Evolutionary conservation across 2,329 filamentous ascomycete genomes (phyloP).

Genomic region (Pseudopyrenochaeta lycopersici): DNA sequence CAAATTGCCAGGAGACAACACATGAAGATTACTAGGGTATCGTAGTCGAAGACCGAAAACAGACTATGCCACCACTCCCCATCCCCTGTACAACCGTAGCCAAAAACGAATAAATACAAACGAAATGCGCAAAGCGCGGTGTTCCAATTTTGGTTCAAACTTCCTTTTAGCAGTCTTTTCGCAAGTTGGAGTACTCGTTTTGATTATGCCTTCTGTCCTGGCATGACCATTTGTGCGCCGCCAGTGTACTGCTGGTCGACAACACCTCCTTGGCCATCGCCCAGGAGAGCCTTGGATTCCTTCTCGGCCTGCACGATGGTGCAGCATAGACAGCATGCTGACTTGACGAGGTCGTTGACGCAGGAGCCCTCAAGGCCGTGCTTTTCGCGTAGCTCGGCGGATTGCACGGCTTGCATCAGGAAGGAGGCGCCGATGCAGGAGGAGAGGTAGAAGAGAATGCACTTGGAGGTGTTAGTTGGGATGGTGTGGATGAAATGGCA

Average conservation of each 20-base stretch:
- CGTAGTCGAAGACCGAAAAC: no score
- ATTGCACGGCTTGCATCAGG: conserved; percentile 29
- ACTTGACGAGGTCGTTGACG: conserved; percentile 24
- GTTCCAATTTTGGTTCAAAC: no score
- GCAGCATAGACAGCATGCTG: conserved; percentile 36
- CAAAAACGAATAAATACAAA: no score
- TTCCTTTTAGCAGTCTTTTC: no score
- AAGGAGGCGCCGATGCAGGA: conserved; percentile 23
- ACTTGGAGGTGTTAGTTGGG: conserved; percentile 16
- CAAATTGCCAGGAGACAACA: no score
- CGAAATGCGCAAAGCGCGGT: no score
- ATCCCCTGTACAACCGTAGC: no score
- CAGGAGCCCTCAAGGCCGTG: conserved; percentile 34
- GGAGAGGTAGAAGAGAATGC: conserved; percentile 28
- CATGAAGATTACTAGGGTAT: no score
- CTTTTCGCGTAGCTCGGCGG: conserved; percentile 31
- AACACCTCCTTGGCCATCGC: background rate
- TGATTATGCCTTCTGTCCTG: background rate
- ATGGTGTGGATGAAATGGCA: background rate
- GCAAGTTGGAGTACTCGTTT: no score
- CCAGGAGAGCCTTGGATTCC: conserved; percentile 23
- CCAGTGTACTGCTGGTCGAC: background rate
- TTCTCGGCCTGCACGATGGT: conserved; percentile 31
- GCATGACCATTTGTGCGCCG: background rate
- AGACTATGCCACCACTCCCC: no score